phyloP scores from a whole-genome alignment of 108 stramenopile species.

The Aurantiochytrium sp. region DNA sequence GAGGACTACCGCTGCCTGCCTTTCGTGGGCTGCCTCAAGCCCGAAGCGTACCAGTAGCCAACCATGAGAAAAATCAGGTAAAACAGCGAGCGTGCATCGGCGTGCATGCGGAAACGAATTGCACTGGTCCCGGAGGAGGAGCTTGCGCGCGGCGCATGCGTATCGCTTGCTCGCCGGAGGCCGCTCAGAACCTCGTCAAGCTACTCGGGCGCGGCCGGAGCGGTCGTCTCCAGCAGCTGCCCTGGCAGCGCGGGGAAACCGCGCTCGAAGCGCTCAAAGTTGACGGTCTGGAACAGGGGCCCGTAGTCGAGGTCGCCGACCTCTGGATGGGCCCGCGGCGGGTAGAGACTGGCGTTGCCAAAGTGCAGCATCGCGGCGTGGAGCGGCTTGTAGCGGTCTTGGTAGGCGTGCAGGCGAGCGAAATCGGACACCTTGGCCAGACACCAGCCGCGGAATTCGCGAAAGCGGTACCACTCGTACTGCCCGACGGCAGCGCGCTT shows the following conservation, averaged over 20 bases:
- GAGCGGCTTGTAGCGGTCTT: background rate
- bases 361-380: background rate
- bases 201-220: too few relatives aligned
- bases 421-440: background rate
- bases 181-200: too few relatives aligned
- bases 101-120: too few relatives aligned
- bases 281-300: background rate
- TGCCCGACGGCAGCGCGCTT: background rate
- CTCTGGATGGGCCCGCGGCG: background rate
- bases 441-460: background rate
- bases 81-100: too few relatives aligned
- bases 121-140: too few relatives aligned
- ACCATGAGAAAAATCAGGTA: too few relatives aligned
- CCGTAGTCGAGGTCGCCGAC: background rate
- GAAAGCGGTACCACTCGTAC: background rate
- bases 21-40: slow-evolving; percentile 14
- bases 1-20: slow-evolving; percentile 16
- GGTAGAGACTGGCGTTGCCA: background rate
- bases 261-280: background rate
- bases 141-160: too few relatives aligned
- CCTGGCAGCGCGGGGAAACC: background rate
- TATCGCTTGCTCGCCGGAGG: too few relatives aligned
- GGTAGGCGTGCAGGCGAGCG: too few relatives aligned
- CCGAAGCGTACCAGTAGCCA: slow-evolving; percentile 11
- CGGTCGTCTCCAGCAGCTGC: too few relatives aligned